These are phyloP conservation scores for Termitomyces sp. DNA, from an alignment of 768 basidiomycete species.

Conservation along the genomic window DNA sequence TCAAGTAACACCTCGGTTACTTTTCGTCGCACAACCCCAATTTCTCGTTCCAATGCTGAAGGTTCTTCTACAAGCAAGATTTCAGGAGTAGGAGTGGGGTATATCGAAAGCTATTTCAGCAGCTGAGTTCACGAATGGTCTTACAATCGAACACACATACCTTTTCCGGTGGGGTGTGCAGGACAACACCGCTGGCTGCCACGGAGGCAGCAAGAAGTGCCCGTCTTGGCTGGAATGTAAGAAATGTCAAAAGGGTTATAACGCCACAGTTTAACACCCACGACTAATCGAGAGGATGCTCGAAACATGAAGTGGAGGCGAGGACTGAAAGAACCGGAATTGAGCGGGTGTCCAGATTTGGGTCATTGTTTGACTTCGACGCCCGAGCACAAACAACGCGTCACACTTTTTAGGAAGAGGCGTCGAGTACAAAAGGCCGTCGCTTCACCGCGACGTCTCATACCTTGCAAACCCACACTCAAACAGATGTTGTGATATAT, in stretches of 20 bases:
- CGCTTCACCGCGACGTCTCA: too few relatives aligned
- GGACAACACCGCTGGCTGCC: constrained; percentile 30
- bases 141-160: constrained; percentile 20
- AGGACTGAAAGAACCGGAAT: constrained; percentile 5
- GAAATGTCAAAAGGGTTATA: neutral
- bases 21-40: constrained; percentile 65
- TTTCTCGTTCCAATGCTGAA: constrained; percentile 73
- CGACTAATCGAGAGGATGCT: constrained; percentile 19
- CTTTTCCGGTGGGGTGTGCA: constrained; percentile 31
- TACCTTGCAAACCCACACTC: too few relatives aligned
- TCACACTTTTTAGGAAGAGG: neutral
- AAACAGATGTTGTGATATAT: too few relatives aligned
- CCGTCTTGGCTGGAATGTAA: constrained; percentile 30
- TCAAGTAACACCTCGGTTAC: constrained; percentile 55
- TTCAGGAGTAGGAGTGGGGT: constrained; percentile 60
- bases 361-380: neutral
- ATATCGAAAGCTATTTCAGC: constrained; percentile 75
- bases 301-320: constrained; percentile 14
- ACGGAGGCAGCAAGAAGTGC: constrained; percentile 32
- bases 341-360: constrained; percentile 7
- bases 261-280: neutral
- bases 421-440: too few relatives aligned
- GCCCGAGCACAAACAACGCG: neutral
- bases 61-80: constrained; percentile 75
- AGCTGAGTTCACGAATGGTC: neutral